Conservation (phyloP, 2,329 filamentous ascomycete genomes). For the Aspergillus sp. region DNA sequence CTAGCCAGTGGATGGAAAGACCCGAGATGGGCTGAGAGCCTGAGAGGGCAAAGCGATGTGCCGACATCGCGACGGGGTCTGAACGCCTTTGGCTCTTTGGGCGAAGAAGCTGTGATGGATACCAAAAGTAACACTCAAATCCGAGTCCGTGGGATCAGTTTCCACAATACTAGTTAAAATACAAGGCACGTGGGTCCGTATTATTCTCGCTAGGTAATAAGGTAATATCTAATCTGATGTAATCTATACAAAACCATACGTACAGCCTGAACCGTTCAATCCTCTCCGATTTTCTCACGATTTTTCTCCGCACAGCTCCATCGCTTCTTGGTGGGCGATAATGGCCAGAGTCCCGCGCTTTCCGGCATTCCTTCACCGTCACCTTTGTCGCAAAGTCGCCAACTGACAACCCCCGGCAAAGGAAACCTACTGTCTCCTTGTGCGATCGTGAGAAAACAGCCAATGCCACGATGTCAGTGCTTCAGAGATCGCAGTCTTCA, state of each 20-base stretch:
- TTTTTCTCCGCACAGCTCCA: background rate
- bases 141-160: background rate
- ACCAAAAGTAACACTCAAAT: too few species aligned
- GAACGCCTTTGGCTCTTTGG: background rate
- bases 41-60: background rate
- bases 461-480: background rate
- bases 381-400: background rate
- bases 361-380: background rate
- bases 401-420: background rate
- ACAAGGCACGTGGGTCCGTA: background rate
- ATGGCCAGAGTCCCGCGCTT: background rate
- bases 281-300: background rate
- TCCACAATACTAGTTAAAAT: background rate
- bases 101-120: background rate
- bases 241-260: background rate
- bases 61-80: background rate
- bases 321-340: background rate
- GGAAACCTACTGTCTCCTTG: background rate
- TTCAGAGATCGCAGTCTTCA: background rate
- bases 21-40: constrained; percentile 1
- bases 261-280: background rate
- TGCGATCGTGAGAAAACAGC: background rate
- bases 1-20: background rate
- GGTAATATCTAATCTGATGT: background rate
- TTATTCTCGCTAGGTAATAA: background rate